phyloP scores from a whole-genome alignment of 331 rosid genomes.

The Malus hybrid region DNA sequence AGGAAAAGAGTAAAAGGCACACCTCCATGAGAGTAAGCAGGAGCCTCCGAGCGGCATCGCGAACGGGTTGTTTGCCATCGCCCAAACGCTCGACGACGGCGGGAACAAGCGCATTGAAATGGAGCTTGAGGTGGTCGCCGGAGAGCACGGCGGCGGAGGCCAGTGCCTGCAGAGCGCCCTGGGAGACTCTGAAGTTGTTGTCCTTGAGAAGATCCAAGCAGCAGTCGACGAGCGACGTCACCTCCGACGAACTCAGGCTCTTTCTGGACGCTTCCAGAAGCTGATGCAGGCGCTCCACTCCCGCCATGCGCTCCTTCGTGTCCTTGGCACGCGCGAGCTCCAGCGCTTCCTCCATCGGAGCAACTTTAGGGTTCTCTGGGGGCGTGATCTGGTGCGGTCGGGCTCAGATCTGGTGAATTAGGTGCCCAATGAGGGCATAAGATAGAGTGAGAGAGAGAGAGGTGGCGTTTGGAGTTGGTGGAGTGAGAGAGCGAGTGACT shows the following conservation, averaged over 20 bases:
- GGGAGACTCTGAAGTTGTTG: conserved; percentile 85
- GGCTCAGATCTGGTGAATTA: conserved; percentile 60
- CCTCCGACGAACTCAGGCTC: conserved; percentile 68
- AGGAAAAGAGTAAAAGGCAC: not conserved
- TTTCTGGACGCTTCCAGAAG: conserved; percentile 83
- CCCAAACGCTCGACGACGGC: conserved; percentile 94
- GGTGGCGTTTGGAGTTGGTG: not conserved
- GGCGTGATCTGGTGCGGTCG: conserved; percentile 50
- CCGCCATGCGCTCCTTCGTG: conserved; percentile 92
- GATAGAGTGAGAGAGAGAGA: not conserved
- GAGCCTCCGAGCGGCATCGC: conserved; percentile 90
- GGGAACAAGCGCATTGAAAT: conserved; percentile 93
- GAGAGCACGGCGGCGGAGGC: conserved; percentile 98
- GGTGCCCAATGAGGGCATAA: conserved; percentile 12
- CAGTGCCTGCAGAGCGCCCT: conserved; percentile 89
- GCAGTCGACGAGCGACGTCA: conserved; percentile 73
- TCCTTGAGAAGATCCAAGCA: conserved; percentile 96
- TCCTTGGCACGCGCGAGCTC: conserved; percentile 93
- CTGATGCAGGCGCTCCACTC: conserved; percentile 91
- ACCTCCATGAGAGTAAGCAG: conserved; percentile 99
- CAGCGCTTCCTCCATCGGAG: conserved; percentile 82
- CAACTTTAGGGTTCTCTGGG: not conserved
- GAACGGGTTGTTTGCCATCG: conserved; percentile 89
- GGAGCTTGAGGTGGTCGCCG: conserved; percentile 93
- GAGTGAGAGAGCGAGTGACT: conserved; percentile 2